Evolutionary conservation across 2,329 filamentous ascomycete genomes (phyloP), one percentile per base, ranked within the genome.

Genomic region (Cadophora sp.): DNA sequence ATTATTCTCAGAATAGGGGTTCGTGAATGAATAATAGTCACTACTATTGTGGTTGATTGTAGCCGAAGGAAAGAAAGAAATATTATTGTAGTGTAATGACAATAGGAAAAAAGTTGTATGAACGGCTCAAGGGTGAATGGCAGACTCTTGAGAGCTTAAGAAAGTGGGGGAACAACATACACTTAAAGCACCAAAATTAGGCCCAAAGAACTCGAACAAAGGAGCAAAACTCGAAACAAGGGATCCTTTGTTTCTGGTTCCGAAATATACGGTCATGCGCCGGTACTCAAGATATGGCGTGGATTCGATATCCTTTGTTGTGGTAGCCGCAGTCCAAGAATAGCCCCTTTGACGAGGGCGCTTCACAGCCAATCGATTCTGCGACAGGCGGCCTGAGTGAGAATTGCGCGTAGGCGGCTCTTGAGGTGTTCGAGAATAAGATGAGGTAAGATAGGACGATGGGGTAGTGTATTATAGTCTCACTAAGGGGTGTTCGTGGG

Each of bases 231-330:
- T 12, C 56, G 67, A 75, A 74, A 76, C 73, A 72, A 67, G 70
- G 69, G 66, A 40, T 34, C 43, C 70, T 74, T 73, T 75, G 70
- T 74, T 73, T 75, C 70, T 56, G 70, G 68, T 69, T 70, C 68
- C 67, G 68, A 65, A 70, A 69, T 65, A 56, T 34, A 55, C 48
- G 62, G 67, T 66, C 66, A 71, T 65, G 69, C 65, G 69, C 68
- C 56, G 64, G 67, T 59, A 64, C 55, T 67, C 66, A 64, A 65
- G 55, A 29, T 60, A 65, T 31, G 66, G 48, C 26, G 55, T 71
- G 63, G 70, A 70, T 69, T 75, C 67, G 73, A 75, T 71, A 60
- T 70, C 53, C 73, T 76, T 76, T 75, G 73, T 75, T 61, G 70
- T 53, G 63, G 72, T 65, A 70, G 69, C 62, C 73, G 72, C 69